Conservation (phyloP, 768 basidiomycete species). For the Trametes gibbosa region DNA sequence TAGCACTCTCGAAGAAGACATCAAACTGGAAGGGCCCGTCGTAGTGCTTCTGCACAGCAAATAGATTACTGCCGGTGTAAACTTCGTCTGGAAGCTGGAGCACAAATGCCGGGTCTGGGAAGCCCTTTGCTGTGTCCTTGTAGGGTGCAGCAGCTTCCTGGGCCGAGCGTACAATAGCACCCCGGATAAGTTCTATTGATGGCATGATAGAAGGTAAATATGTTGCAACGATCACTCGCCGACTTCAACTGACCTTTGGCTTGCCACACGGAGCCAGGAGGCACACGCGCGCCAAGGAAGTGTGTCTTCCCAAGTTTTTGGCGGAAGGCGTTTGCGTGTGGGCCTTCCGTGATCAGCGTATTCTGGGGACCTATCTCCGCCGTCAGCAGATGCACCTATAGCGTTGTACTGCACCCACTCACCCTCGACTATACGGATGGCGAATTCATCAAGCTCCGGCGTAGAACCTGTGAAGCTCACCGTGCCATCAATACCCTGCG, state of each 20-base stretch:
- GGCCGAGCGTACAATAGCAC: slow-evolving; percentile 50
- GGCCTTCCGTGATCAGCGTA: slow-evolving; percentile 49
- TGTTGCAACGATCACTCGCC: too few species aligned
- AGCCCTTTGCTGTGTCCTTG: slow-evolving; percentile 42
- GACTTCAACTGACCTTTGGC: slow-evolving; percentile 61
- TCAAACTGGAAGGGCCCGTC: slow-evolving; percentile 89
- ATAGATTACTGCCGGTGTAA: slow-evolving; percentile 73
- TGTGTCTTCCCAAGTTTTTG: slow-evolving; percentile 69
- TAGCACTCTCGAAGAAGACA: slow-evolving; percentile 79
- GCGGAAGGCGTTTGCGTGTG: slow-evolving; percentile 54
- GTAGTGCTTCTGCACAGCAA: slow-evolving; percentile 82
- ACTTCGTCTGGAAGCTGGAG: slow-evolving; percentile 76
- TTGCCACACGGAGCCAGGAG: slow-evolving; percentile 73
- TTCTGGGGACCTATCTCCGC: slow-evolving; percentile 48
- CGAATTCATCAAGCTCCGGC: slow-evolving; percentile 80
- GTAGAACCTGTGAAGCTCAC: slow-evolving; percentile 71
- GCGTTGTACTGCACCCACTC: slow-evolving; percentile 12
- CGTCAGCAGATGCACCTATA: too few species aligned
- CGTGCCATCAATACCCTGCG: slow-evolving; percentile 70
- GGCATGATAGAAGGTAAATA: background rate
- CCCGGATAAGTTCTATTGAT: background rate
- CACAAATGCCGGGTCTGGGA: slow-evolving; percentile 80
- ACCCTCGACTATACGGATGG: slow-evolving; percentile 79
- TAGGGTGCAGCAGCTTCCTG: slow-evolving; percentile 54
- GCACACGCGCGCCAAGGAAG: slow-evolving; percentile 59